Conservation (phyloP, 1,284 basidiomycete species). For the Cryptococcus wingfieldii region DNA sequence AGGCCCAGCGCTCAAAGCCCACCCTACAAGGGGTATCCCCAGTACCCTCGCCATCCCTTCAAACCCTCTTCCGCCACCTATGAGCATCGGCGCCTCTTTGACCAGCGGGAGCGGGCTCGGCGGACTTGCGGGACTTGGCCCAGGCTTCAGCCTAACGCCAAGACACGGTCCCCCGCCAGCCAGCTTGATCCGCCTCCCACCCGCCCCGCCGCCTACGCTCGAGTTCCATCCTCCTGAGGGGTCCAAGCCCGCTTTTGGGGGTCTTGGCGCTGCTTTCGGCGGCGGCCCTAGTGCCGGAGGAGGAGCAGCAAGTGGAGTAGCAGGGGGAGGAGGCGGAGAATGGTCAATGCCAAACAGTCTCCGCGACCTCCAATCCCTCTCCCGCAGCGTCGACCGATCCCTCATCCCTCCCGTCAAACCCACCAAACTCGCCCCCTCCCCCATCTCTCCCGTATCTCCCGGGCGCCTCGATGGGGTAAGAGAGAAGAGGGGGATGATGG, state of each 20-base stretch:
- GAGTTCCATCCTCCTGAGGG: too few relatives aligned
- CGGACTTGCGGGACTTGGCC: too few relatives aligned
- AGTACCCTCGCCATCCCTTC: neutral
- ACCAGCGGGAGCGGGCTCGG: too few relatives aligned
- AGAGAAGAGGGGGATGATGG: neutral
- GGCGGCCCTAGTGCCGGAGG: too few relatives aligned
- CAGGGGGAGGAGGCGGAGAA: neutral
- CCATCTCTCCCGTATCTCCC: neutral
- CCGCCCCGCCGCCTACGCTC: neutral
- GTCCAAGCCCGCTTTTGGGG: too few relatives aligned
- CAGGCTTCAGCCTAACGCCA: neutral
- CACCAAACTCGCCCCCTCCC: neutral
- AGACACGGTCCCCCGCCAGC: neutral
- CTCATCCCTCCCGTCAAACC: neutral
- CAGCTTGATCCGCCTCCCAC: neutral
- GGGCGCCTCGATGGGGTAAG: neutral
- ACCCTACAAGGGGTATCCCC: neutral
- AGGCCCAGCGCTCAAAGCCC: neutral
- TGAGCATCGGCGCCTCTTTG: neutral
- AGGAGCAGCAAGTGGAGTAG: neutral
- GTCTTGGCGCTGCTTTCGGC: too few relatives aligned
- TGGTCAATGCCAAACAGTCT: slow-evolving; percentile 2
- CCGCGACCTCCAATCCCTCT: neutral
- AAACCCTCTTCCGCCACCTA: neutral
- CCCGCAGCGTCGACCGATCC: neutral